Conservation (phyloP, 805 yeast genomes). For the Lipomyces orientalis region DNA sequence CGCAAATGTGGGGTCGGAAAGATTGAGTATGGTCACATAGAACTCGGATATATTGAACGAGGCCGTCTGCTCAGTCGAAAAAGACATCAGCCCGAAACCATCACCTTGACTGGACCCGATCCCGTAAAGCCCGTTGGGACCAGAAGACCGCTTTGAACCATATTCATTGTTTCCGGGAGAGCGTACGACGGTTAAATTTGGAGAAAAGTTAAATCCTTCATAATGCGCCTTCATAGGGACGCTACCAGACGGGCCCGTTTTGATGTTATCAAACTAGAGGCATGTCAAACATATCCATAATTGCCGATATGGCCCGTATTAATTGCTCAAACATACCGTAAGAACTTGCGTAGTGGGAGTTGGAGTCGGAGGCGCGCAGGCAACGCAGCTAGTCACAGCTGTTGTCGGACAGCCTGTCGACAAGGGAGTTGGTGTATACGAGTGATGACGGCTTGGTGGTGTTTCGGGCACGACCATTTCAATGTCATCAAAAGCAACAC, state of each 20-base stretch:
- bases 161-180: conserved; percentile 4
- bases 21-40: conserved; percentile 13
- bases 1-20: conserved; percentile 10
- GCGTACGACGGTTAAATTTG: conserved; percentile 4
- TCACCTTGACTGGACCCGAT: background rate
- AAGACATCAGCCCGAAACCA: background rate
- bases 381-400: conserved; percentile 8
- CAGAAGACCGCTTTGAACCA: conserved; percentile 14
- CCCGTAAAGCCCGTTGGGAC: conserved; percentile 5
- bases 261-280: conserved; percentile 9
- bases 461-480: conserved; percentile 5
- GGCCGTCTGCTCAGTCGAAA: conserved; percentile 4
- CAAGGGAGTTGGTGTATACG: background rate
- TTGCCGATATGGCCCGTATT: background rate
- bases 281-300: background rate
- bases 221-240: conserved; percentile 9
- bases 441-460: background rate
- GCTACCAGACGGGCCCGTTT: conserved; percentile 9
- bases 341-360: conserved; percentile 7
- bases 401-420: conserved; percentile 10
- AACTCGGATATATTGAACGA: conserved; percentile 1
- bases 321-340: background rate
- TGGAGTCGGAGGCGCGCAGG: conserved; percentile 13
- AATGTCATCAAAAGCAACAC: conserved; percentile 13
- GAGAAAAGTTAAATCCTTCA: conserved; percentile 11